phyloP scores from a whole-genome alignment of 805 yeast species.

The Barnettozyma populi region DNA sequence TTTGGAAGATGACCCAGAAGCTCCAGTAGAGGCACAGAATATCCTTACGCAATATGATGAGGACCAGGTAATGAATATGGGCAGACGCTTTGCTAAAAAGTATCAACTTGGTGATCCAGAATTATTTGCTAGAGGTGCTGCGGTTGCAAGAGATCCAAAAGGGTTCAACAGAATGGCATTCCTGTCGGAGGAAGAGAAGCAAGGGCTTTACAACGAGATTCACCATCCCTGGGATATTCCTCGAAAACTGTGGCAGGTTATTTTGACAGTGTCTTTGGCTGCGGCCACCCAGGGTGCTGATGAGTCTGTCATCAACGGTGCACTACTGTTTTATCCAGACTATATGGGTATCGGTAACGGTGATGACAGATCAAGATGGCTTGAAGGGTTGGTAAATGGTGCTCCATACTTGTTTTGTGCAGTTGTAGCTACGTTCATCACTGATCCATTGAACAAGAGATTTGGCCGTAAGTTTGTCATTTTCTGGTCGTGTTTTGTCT shows the following conservation, averaged over 20 bases:
- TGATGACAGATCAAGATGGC: conserved; percentile 46
- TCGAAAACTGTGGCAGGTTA: conserved; percentile 45
- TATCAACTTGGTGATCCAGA: conserved; percentile 43
- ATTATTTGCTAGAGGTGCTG: conserved; percentile 60
- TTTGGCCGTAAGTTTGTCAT: conserved; percentile 65
- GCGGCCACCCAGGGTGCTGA: conserved; percentile 83
- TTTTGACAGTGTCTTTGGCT: conserved; percentile 66
- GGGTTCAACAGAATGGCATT: conserved; percentile 54
- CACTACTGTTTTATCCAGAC: conserved; percentile 53
- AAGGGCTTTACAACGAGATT: conserved; percentile 40
- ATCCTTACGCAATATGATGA: conserved; percentile 53
- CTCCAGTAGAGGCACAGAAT: conserved; percentile 25
- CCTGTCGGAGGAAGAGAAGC: conserved; percentile 50
- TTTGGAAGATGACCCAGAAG: conserved; percentile 5
- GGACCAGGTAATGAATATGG: conserved; percentile 64
- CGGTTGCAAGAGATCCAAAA: conserved; percentile 57
- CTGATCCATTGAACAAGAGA: conserved; percentile 51
- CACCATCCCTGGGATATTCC: conserved; percentile 41
- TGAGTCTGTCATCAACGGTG: conserved; percentile 72
- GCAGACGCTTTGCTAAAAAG: conserved; percentile 56
- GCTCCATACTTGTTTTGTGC: conserved; percentile 68
- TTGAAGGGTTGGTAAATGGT: conserved; percentile 60
- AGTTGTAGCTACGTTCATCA: conserved; percentile 54
- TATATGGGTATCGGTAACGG: conserved; percentile 46
- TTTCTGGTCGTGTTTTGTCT: conserved; percentile 55